Conservation (phyloP, 2,329 filamentous ascomycete species). For the Pyrenophora graminea region DNA sequence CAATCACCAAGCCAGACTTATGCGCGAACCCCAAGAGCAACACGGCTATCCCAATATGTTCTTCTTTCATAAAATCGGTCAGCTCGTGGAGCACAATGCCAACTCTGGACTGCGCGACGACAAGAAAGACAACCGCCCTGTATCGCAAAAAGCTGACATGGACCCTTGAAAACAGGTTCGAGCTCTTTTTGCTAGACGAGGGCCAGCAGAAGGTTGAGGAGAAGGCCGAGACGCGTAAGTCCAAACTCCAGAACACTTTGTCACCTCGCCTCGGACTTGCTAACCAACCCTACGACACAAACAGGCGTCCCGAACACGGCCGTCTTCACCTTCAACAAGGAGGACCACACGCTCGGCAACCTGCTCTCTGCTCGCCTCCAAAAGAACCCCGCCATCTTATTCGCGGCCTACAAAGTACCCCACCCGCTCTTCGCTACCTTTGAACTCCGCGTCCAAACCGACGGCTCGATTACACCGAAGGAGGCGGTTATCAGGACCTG, state of each 20-base stretch:
- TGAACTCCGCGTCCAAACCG: slow-evolving; percentile 84
- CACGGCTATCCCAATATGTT: slow-evolving; percentile 2
- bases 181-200: slow-evolving; percentile 84
- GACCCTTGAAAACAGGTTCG: slow-evolving; percentile 66
- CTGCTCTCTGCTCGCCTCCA: slow-evolving; percentile 84
- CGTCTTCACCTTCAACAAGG: slow-evolving; percentile 93
- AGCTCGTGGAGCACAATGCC: slow-evolving; percentile 17
- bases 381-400: slow-evolving; percentile 79
- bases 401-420: slow-evolving; percentile 83
- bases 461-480: slow-evolving; percentile 85
- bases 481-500: slow-evolving; percentile 82
- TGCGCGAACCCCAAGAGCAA: not conserved
- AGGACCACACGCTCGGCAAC: slow-evolving; percentile 95
- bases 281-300: slow-evolving; percentile 5
- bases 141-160: slow-evolving; percentile 23
- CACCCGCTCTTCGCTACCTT: slow-evolving; percentile 55
- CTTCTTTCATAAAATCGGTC: slow-evolving; percentile 9
- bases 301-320: slow-evolving; percentile 92
- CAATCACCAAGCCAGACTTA: not conserved
- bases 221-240: slow-evolving; percentile 84
- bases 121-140: slow-evolving; percentile 6
- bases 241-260: not conserved
- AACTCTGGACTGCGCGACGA: slow-evolving; percentile 14
- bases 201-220: slow-evolving; percentile 94
- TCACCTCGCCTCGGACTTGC: not conserved